These are phyloP conservation scores for Saccharomyces hybrid DNA, from an alignment of 1,139 yeast genomes.

Conservation along the genomic window DNA sequence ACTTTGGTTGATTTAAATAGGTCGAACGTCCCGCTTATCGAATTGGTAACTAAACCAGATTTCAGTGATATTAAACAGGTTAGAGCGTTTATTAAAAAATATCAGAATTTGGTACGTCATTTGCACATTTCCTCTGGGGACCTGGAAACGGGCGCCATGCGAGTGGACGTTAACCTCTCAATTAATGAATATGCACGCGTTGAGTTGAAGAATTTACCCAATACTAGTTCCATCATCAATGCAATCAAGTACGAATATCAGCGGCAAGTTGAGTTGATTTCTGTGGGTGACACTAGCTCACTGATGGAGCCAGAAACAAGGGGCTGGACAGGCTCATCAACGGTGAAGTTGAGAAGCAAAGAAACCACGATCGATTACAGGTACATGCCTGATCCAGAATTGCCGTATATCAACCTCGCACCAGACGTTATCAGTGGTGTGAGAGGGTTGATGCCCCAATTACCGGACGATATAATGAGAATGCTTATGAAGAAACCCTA, in stretches of 20 bases:
- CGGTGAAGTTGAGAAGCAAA: conserved; percentile 62
- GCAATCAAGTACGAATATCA: conserved; percentile 71
- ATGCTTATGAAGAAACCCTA: conserved; percentile 45
- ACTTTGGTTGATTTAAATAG: conserved; percentile 72
- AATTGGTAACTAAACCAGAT: conserved; percentile 87
- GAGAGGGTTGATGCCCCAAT: conserved; percentile 40
- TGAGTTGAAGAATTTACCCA: conserved; percentile 83
- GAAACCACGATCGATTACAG: conserved; percentile 82
- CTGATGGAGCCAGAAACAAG: conserved; percentile 64
- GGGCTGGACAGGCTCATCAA: conserved; percentile 78
- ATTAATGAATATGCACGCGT: conserved; percentile 65
- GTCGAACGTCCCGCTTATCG: conserved; percentile 79
- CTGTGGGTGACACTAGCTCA: conserved; percentile 32
- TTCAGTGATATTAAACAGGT: conserved; percentile 62
- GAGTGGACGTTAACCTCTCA: conserved; percentile 89
- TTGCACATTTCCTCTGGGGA: conserved; percentile 79
- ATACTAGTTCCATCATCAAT: conserved; percentile 67
- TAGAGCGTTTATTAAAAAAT: conserved; percentile 69
- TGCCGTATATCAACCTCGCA: conserved; percentile 50
- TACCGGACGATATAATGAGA: conserved; percentile 57
- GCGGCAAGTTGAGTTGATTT: conserved; percentile 49
- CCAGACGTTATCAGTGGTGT: conserved; percentile 37
- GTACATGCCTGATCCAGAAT: conserved; percentile 90
- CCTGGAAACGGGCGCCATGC: conserved; percentile 86
- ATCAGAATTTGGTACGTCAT: conserved; percentile 61